Evolutionary conservation across 2,329 filamentous ascomycete species (phyloP), one percentile per base, ranked within the genome.

Genomic region (Pseudogymnoascus sp.): DNA sequence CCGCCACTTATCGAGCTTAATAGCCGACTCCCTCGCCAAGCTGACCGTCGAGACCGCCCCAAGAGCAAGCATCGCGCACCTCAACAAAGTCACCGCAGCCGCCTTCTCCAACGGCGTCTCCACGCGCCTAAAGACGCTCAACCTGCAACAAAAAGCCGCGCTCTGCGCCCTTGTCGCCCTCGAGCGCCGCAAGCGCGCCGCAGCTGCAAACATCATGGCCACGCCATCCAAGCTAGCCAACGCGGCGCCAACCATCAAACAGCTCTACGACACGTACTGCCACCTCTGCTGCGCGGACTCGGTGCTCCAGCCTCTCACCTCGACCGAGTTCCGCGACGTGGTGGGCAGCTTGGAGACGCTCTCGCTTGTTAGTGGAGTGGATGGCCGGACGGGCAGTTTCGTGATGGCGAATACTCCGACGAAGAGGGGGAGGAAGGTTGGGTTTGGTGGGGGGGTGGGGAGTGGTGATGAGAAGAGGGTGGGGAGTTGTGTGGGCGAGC

Each of bases 81-180:
- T 99, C 71, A 96, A 95, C 73, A 92, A 91, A 71, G 88, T 98
- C 66, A 96, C 95, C 0, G 87, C 93, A 0, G 86, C 91, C 3
- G 90, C 92, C 1, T 97, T 99, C 76, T 91, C 90, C 74, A 93
- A 97, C 70, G 93, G 93, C 37, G 90, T 92, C 1, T 85, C 83
- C 11, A 92, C 97, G 70, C 86, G 95, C 65, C 85, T 99, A 13
- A 89, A 90, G 75, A 87, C 88, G 4, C 84, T 99, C 64, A 99
- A 98, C 74, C 82, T 99, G 2, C 96, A 99, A 74, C 95, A 99
- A 76, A 98, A 96, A 75, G 95, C 93, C 3, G 92, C 93, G 0
- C 82, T 99, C 8, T 99, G 95, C 77, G 86, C 93, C 0, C 81
- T 99, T 13, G 83, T 93, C 41, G 91, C 92, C 2, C 85, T 95